Evolutionary conservation across 306 rosid species (phyloP).

Genomic region (Corylus avellana): DNA sequence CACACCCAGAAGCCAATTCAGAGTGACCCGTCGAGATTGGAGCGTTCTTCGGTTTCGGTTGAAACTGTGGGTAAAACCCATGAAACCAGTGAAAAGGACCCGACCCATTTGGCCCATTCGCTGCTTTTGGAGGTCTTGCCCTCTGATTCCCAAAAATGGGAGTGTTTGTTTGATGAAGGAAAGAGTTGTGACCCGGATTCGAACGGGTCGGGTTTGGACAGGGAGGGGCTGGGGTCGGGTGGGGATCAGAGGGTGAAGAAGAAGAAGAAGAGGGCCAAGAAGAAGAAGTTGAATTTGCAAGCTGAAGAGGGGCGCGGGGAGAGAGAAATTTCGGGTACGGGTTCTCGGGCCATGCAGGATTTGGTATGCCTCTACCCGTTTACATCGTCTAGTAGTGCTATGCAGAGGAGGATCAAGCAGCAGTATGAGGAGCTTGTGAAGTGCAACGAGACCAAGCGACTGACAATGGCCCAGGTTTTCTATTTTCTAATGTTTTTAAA

Average conservation of each 20-base stretch:
- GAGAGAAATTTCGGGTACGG: conserved; percentile 36
- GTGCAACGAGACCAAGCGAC: conserved; percentile 55
- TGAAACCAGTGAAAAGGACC: conserved; percentile 21
- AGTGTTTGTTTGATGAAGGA: conserved; percentile 33
- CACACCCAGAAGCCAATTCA: conserved; percentile 24
- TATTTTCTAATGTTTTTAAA: not conserved
- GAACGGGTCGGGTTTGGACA: conserved; percentile 16
- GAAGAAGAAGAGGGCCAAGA: conserved; percentile 71
- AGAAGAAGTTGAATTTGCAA: conserved; percentile 44
- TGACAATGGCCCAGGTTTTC: conserved; percentile 71
- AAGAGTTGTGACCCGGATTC: conserved; percentile 25
- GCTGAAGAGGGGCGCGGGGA: conserved; percentile 27
- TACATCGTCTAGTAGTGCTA: conserved; percentile 69
- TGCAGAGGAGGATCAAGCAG: conserved; percentile 81
- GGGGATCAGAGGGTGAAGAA: conserved; percentile 48
- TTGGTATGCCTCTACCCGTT: conserved; percentile 64
- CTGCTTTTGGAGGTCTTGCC: conserved; percentile 49
- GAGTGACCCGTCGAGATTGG: conserved; percentile 20
- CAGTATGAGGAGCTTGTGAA: conserved; percentile 79
- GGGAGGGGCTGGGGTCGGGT: conserved; percentile 23
- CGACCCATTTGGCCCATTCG: conserved; percentile 42
- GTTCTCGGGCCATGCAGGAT: conserved; percentile 39
- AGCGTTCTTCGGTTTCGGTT: conserved; percentile 26
- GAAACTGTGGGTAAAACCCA: conserved; percentile 9
- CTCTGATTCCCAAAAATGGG: conserved; percentile 57